Base-by-base conservation (phyloP, 2,329 filamentous ascomycete species). In the Fusarium palustre region DNA sequence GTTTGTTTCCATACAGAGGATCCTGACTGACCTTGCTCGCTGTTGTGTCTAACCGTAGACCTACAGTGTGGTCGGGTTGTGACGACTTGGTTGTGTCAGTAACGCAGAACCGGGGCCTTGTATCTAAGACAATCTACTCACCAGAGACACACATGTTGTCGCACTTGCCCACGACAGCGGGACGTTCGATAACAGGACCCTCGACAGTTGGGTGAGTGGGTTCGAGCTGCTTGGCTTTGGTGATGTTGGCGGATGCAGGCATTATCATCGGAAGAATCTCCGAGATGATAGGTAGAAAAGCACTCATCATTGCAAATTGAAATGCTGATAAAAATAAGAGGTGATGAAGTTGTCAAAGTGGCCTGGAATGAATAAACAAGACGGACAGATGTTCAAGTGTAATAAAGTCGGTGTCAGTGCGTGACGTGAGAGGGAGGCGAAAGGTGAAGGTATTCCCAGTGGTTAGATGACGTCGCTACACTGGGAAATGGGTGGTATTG, bases 1-100 rank as follows among this genome's bases (percentile, higher is more conserved):
- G 5, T 20, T 11, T 39, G 7, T 12, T 10, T 5, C 18, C 10
- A 28, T 33, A 36, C 10, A 33, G 11, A 28, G 1, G 5, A 2
- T 25, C 8, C 69, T 13, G 45, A 15, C 81, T 72, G 74, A 88
- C 87, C 87, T 83, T 92, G 88, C 74, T 89, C 85, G 56, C 89
- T 90, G 72, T 92, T 89, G 72, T 93, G 91, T 67, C 91, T 89
- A 24, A 93, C 82, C 8, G 87, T 85, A 1, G 88, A 89, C 4
- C 84, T 79, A 30, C 87, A 88, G 54, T 86, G 84, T 9, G 90
- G 88, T 68, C 88, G 87, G 3, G 90, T 87, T 39, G 89, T 86
- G 78, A 91, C 84, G 12, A 91, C 87, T 87, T 25, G 20, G 2
- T 12, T 1, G 11, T 24, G 45, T 69, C 24, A 70, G 55, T 39